Percentiles rank a stretch among this genome's conserved stretches.
phyloP scores from a whole-genome alignment of 2,329 filamentous ascomycete species.

The Sarocladiaceae sp. region DNA sequence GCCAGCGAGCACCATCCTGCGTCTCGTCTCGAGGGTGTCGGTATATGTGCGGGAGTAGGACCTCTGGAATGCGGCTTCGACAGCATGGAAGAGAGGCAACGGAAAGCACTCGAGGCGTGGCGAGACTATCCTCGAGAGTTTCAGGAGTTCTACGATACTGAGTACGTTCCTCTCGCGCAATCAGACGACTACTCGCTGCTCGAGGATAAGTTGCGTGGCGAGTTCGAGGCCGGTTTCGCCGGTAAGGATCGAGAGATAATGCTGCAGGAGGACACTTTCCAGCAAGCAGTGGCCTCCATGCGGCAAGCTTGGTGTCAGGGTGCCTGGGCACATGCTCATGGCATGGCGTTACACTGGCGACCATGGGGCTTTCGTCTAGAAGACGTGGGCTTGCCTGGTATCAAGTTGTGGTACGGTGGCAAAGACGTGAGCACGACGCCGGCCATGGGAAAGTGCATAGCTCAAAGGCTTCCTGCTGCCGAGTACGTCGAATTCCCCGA shows the following conservation, averaged over 20 bases:
- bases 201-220: background rate
- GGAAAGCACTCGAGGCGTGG: background rate
- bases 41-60: slow-evolving; percentile 8
- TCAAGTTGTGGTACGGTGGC: slow-evolving; percentile 11
- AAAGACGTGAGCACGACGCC: slow-evolving; percentile 10
- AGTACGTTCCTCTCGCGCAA: slow-evolving; percentile 6
- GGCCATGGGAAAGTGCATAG: background rate
- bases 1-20: slow-evolving; percentile 7
- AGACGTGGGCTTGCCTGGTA: slow-evolving; percentile 4
- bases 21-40: slow-evolving; percentile 9
- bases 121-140: background rate
- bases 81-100: background rate
- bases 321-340: background rate
- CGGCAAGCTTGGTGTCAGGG: background rate
- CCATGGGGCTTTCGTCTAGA: slow-evolving; percentile 10
- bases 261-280: background rate
- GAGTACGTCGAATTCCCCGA: background rate
- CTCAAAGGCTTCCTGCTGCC: background rate
- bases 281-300: background rate
- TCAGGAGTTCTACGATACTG: background rate
- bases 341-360: background rate
- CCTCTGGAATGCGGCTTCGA: background rate
- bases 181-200: background rate
- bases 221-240: background rate
- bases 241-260: background rate